phyloP scores from a whole-genome alignment of 495 filamentous ascomycete genomes.

The Hypoxylon lienhwacheense region DNA sequence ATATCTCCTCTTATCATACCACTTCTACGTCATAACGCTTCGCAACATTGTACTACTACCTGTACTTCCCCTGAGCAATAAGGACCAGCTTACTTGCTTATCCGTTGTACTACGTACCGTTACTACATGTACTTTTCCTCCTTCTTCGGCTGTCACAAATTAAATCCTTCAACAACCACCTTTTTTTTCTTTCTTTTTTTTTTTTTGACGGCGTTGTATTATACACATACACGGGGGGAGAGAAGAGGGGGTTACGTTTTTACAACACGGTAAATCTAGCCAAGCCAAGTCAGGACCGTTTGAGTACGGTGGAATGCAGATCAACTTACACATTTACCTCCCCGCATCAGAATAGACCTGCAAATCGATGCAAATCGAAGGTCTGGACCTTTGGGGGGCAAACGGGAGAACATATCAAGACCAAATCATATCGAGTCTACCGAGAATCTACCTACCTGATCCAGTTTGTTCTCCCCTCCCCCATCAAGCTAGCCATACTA shows the following conservation, averaged over 20 bases:
- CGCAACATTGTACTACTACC: slow-evolving; percentile 15
- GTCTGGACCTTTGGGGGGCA: slow-evolving; percentile 24
- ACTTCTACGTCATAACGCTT: slow-evolving; percentile 35
- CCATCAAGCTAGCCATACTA: no score
- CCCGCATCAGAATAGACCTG: slow-evolving; percentile 24
- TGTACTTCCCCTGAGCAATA: slow-evolving; percentile 19
- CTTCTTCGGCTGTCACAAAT: slow-evolving; percentile 2
- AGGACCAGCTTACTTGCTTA: slow-evolving; percentile 13
- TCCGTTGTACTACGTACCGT: no score
- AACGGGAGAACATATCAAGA: slow-evolving; percentile 10
- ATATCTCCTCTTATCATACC: slow-evolving; percentile 30
- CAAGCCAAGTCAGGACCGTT: slow-evolving; percentile 14
- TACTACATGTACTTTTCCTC: no score
- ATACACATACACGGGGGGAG: not conserved
- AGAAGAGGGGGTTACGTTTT: slow-evolving; percentile 3
- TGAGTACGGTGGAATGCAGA: slow-evolving; percentile 28
- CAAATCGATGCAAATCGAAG: slow-evolving; percentile 22
- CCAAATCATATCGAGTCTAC: slow-evolving; percentile 27
- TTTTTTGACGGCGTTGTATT: not conserved
- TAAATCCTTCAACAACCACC: slow-evolving; percentile 3
- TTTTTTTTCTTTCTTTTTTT: not conserved
- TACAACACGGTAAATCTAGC: slow-evolving; percentile 17
- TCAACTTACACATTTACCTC: slow-evolving; percentile 28
- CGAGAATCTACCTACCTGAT: slow-evolving; percentile 32
- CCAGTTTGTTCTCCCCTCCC: slow-evolving; percentile 23